Conservation (phyloP, 2,329 filamentous ascomycete species). For the Sporothrix globosa region DNA sequence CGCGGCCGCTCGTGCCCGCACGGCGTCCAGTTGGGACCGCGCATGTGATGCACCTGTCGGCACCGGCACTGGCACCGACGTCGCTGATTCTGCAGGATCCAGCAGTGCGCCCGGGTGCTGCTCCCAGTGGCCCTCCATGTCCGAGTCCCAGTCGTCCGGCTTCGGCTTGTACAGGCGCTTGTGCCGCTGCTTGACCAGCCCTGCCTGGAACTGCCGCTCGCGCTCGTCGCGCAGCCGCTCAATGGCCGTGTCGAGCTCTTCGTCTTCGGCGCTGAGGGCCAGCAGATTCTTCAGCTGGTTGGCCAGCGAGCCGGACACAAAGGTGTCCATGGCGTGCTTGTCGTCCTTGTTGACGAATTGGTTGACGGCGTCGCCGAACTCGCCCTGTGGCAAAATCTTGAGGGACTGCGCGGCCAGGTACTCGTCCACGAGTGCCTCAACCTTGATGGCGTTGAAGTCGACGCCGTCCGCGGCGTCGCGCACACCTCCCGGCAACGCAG, state of each 20-base stretch:
- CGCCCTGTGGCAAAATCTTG: conserved; percentile 88
- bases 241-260: conserved; percentile 76
- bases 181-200: conserved; percentile 52
- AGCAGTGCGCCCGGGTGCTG: conserved; percentile 72
- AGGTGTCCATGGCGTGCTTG: conserved; percentile 84
- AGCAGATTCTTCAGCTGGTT: conserved; percentile 73
- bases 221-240: conserved; percentile 69
- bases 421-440: conserved; percentile 85
- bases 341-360: conserved; percentile 96
- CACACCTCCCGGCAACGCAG: conserved; percentile 57
- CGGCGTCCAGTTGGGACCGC: background rate
- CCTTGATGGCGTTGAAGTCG: conserved; percentile 74
- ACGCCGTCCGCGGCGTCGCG: conserved; percentile 61
- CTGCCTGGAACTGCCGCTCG: conserved; percentile 71
- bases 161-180: conserved; percentile 69
- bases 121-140: conserved; percentile 83
- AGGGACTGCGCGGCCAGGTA: conserved; percentile 85
- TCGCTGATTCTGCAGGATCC: background rate
- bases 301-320: conserved; percentile 71
- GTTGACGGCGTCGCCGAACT: conserved; percentile 88
- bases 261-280: conserved; percentile 67
- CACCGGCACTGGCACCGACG: background rate
- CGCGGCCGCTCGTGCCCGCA: background rate
- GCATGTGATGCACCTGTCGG: background rate
- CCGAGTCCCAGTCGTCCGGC: conserved; percentile 84